Conservation (phyloP, 2,329 filamentous ascomycete species). For the Orbilia brochopaga region DNA sequence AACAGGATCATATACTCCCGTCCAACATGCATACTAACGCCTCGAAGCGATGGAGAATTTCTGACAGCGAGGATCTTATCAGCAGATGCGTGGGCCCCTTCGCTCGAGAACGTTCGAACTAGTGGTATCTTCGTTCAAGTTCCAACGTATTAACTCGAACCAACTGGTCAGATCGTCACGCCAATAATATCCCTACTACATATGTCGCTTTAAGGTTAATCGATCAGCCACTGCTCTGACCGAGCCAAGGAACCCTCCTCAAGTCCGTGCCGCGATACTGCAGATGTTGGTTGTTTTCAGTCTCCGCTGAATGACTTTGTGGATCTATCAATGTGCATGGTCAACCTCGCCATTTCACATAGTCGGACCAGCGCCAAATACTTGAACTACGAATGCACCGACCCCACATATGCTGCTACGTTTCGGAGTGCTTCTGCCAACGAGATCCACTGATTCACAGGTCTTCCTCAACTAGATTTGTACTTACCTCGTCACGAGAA, state of each 20-base stretch:
- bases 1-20: too few species aligned
- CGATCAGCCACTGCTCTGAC: neutral
- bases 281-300: constrained; percentile 1
- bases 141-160: neutral
- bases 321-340: neutral
- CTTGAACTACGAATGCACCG: too few species aligned
- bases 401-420: too few species aligned
- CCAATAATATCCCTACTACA: neutral
- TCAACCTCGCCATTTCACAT: neutral
- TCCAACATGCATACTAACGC: too few species aligned
- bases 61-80: too few species aligned
- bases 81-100: neutral
- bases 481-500: too few species aligned
- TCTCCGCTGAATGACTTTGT: neutral
- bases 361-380: too few species aligned
- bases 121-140: neutral
- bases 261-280: constrained; percentile 6
- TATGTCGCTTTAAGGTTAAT: neutral
- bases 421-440: too few species aligned
- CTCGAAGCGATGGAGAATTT: too few species aligned
- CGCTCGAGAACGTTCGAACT: neutral
- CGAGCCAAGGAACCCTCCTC: neutral
- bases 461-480: too few species aligned
- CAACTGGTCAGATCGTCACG: neutral
- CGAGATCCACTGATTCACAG: too few species aligned